These are phyloP conservation scores for Daldinia concentrica DNA, from an alignment of 495 filamentous ascomycete species.

Conservation along the genomic window DNA sequence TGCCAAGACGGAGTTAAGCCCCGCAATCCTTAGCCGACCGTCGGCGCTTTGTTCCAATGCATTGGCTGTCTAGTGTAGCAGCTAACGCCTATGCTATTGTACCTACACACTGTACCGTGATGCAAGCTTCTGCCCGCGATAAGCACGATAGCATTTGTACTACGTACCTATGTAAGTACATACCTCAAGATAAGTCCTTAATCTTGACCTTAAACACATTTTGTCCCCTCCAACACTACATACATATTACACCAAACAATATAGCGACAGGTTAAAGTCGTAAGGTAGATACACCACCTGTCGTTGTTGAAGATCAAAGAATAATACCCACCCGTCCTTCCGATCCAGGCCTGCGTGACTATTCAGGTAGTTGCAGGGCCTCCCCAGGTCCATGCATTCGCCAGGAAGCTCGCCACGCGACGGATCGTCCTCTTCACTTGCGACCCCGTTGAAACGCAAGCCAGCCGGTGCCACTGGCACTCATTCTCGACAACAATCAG, in stretches of 20 bases:
- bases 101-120: background rate
- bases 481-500: conserved; percentile 28
- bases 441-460: conserved; percentile 44
- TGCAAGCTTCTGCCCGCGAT: background rate
- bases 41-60: background rate
- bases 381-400: conserved; percentile 46
- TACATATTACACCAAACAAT: background rate
- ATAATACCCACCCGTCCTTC: background rate
- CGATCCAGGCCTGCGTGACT: conserved; percentile 40
- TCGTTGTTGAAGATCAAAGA: background rate
- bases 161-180: conserved; percentile 5
- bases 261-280: background rate
- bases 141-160: background rate
- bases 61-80: too few species aligned
- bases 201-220: conserved; percentile 2
- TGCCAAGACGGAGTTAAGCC: conserved; percentile 31
- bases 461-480: conserved; percentile 8
- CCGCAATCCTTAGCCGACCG: conserved; percentile 19
- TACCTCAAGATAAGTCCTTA: background rate
- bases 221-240: background rate
- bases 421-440: conserved; percentile 37
- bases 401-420: conserved; percentile 34
- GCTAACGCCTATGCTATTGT: too few species aligned
- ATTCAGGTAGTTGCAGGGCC: conserved; percentile 46
- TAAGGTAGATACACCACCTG: background rate